Conservation (phyloP, 83 land plant species). For the Picea abies region DNA sequence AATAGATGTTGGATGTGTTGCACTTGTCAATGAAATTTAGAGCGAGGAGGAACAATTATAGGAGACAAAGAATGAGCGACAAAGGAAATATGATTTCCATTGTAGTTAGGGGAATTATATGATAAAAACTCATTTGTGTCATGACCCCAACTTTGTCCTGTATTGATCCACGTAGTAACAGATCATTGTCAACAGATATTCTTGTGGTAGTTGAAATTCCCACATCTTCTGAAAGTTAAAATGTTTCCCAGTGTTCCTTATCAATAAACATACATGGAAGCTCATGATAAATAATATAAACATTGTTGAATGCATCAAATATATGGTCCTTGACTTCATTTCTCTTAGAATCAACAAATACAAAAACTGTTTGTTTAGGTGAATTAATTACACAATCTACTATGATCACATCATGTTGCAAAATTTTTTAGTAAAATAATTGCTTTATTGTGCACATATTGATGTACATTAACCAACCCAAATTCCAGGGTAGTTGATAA, state of each 20-base stretch:
- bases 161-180: constrained; percentile 76
- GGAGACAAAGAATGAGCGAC: constrained; percentile 34
- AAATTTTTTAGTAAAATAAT: constrained; percentile 87
- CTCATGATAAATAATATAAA: constrained; percentile 89
- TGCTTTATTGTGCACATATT: constrained; percentile 98
- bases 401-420: constrained; percentile 76
- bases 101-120: constrained; percentile 62
- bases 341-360: constrained; percentile 94
- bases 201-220: constrained; percentile 50
- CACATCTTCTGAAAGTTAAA: constrained; percentile 82
- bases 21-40: constrained; percentile 24
- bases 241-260: constrained; percentile 89
- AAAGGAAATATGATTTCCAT: constrained; percentile 15
- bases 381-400: constrained; percentile 93
- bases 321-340: constrained; percentile 95
- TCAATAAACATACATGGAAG: constrained; percentile 98
- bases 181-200: constrained; percentile 44
- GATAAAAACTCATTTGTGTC: constrained; percentile 59
- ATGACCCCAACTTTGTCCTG: constrained; percentile 61
- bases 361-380: constrained; percentile 96
- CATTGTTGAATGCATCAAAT: constrained; percentile 95
- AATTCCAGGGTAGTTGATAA: too few species aligned
- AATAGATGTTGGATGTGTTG: constrained; percentile 14
- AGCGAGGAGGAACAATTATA: constrained; percentile 23
- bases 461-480: not conserved